Evolutionary conservation across 148 eudicot genomes (phyloP), one percentile per base, ranked within the genome.

Genomic region (Chenopodium formosanum): DNA sequence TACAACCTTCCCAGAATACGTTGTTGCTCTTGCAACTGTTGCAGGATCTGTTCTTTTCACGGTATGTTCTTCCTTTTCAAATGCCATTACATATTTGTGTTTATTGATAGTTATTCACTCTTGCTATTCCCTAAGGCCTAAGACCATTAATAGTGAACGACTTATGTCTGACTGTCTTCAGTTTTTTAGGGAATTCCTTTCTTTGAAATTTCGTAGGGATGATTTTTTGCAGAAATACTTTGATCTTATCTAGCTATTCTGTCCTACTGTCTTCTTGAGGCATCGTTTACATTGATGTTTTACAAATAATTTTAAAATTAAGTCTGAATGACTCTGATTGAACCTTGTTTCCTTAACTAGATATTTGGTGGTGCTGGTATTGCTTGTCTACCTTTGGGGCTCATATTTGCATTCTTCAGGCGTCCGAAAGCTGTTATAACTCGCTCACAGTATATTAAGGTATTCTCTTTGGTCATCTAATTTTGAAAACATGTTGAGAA

Each of bases 401-500:
- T 96, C 83, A 89, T 96, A 81, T 92, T 91, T 88, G 87, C 99
- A 37, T 96, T 96, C 90, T 80, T 96, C 52, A 90, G 95, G 82
- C 97, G 98, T 72, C 99, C 98, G 70, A 96, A 92, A 88, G 97
- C 99, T 85, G 97, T 96, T 70, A 96, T 96, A 65, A 96, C 99
- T 78, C 98, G 98, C 76, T 96, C 99, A 74, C 99, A 96, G 84
- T 96, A 96, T 86, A 96, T 96, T 80, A 96, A 96, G 99, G 99
- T 96, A 87, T 68, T 62, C 66, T 78, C 52, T 31, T 44, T 19
- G 25, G 29, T 20, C 66, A 52, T 34, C 52, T 62, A 73, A 78
- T 19, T 40, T 74, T 48, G 70, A 65, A 29, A 77, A 44, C 50
- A 50, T 56, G 46, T 52, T 73, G 67, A 34, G 80, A 32, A 23